These are phyloP conservation scores for Scleroderma citrinum DNA, from an alignment of 768 basidiomycete genomes.

Conservation along the genomic window DNA sequence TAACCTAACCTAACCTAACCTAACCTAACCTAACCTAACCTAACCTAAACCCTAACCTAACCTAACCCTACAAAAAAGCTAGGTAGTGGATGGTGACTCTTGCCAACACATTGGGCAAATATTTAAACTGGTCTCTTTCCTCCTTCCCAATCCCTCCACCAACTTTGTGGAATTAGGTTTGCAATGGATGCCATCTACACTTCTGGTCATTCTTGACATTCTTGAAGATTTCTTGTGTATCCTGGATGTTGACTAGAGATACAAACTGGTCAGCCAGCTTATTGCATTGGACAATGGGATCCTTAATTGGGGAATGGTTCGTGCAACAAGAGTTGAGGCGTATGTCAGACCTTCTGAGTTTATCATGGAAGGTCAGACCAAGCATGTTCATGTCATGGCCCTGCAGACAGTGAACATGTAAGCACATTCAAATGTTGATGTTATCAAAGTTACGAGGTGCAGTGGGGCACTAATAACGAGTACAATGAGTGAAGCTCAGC, in stretches of 20 bases:
- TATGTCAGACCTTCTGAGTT: constrained; percentile 36
- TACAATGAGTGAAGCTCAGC: no score
- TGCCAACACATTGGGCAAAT: constrained; percentile 49
- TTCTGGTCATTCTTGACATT: constrained; percentile 54
- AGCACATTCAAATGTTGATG: constrained; percentile 44
- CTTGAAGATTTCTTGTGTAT: constrained; percentile 49
- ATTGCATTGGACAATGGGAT: constrained; percentile 52
- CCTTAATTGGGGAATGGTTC: constrained; percentile 49
- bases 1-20: no score
- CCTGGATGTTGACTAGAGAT: constrained; percentile 51
- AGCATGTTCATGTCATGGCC: constrained; percentile 33
- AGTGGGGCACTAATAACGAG: no score
- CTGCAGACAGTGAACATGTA: constrained; percentile 46
- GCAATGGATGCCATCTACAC: constrained; percentile 46
- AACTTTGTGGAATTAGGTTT: constrained; percentile 28
- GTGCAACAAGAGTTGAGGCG: constrained; percentile 56
- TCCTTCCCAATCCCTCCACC: constrained; percentile 39
- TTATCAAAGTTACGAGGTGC: no score
- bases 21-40: no score
- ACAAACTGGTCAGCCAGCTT: constrained; percentile 49
- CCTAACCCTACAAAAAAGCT: constrained; percentile 49
- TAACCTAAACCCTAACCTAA: no score
- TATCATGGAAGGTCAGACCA: constrained; percentile 25
- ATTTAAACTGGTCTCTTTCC: constrained; percentile 48
- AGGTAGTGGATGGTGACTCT: constrained; percentile 43